Conservation (phyloP, 345 rosid species). For the Schrenkiella parvula region DNA sequence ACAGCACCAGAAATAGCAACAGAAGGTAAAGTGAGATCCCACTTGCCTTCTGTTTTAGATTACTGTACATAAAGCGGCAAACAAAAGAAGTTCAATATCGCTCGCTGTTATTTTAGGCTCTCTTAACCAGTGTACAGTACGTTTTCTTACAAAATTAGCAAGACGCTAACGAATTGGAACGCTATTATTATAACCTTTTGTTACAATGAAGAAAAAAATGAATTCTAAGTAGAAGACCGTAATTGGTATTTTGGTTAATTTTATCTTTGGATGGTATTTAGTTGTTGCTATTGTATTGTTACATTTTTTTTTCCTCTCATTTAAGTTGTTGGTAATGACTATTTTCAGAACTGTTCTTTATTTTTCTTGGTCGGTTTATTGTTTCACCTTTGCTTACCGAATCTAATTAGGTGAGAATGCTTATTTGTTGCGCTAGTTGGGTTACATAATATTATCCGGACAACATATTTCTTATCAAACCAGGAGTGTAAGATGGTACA, state of each 20-base stretch:
- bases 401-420: background rate
- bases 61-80: conserved; percentile 28
- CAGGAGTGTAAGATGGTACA: too few relatives aligned
- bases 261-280: background rate
- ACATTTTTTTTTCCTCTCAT: background rate
- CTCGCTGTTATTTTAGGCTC: conserved; percentile 15
- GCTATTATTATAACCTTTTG: background rate
- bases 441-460: background rate
- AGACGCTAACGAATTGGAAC: background rate
- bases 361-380: background rate
- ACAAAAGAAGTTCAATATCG: background rate
- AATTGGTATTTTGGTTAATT: background rate
- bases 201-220: background rate
- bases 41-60: background rate
- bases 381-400: background rate
- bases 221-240: conserved; percentile 1
- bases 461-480: background rate
- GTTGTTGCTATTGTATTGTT: background rate
- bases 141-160: conserved; percentile 20
- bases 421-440: background rate
- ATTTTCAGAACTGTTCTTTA: background rate
- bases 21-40: conserved; percentile 31
- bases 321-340: background rate
- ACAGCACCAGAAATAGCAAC: conserved; percentile 53
- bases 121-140: conserved; percentile 30